A percentile compares a stretch with the other conserved stretches of the same genome.
These are phyloP conservation scores for Neurospora sp. DNA, from an alignment of 495 filamentous ascomycete genomes.

Conservation along the genomic window DNA sequence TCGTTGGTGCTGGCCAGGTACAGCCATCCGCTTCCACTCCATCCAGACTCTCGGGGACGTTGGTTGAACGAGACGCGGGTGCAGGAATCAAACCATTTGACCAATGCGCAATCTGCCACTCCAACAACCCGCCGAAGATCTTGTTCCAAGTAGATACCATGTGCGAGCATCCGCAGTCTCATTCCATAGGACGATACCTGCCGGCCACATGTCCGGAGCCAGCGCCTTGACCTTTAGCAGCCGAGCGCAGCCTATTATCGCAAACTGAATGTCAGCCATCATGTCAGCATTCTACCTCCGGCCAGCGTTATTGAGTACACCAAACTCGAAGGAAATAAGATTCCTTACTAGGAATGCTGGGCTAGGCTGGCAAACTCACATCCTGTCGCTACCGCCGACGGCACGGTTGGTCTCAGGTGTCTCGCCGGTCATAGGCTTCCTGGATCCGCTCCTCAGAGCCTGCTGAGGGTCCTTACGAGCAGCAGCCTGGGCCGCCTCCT, in stretches of 20 bases:
- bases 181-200: conserved; percentile 61
- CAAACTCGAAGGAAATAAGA: conserved; percentile 75
- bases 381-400: conserved; percentile 90
- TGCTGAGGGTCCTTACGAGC: conserved; percentile 49
- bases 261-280: conserved; percentile 77
- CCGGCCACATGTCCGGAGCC: conserved; percentile 50
- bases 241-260: conserved; percentile 91
- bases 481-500: conserved; percentile 39
- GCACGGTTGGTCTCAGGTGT: conserved; percentile 78
- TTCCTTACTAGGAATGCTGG: conserved; percentile 90
- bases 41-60: not conserved
- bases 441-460: conserved; percentile 61
- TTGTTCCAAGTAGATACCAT: not conserved
- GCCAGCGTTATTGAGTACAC: conserved; percentile 71
- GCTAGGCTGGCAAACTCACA: conserved; percentile 75
- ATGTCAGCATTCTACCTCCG: conserved; percentile 61
- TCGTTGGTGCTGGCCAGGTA: conserved; percentile 17
- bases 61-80: not conserved
- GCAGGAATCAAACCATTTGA: conserved; percentile 6
- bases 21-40: conserved; percentile 2
- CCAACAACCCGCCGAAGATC: conserved; percentile 9
- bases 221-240: conserved; percentile 74
- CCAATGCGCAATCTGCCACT: conserved; percentile 21
- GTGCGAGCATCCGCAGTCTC: conserved; percentile 19
- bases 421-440: conserved; percentile 73